phyloP scores from a whole-genome alignment of 148 eudicot species.

The Linanthus parryae region DNA sequence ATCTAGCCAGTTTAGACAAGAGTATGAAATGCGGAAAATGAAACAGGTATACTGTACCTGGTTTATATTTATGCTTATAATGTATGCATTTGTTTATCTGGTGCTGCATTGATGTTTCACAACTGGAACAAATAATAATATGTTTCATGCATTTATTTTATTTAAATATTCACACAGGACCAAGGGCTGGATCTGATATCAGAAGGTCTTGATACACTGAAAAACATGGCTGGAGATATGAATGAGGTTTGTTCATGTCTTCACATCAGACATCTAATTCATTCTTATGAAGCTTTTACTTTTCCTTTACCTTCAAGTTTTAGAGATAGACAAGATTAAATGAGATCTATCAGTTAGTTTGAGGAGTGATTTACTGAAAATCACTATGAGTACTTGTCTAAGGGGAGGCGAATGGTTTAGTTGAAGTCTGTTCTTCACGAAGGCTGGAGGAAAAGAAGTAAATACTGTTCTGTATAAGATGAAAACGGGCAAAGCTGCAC shows the following conservation, averaged over 20 bases:
- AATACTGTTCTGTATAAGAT: too few species aligned
- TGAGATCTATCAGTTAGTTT: too few species aligned
- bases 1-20: conserved; percentile 79
- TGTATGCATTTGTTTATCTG: not conserved
- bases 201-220: conserved; percentile 93
- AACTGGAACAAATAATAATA: not conserved
- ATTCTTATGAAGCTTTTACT: too few species aligned
- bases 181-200: conserved; percentile 92
- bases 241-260: conserved; percentile 92
- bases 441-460: too few species aligned
- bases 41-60: conserved; percentile 55
- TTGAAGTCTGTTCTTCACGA: too few species aligned
- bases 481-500: too few species aligned
- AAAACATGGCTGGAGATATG: conserved; percentile 95
- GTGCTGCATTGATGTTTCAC: conserved; percentile 2
- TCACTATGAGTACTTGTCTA: too few species aligned
- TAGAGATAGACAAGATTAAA: too few species aligned
- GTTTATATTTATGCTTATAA: not conserved
- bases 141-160: not conserved
- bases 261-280: too few species aligned
- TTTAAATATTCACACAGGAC: conserved; percentile 43
- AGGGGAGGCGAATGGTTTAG: too few species aligned
- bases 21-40: conserved; percentile 94
- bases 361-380: too few species aligned
- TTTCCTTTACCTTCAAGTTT: too few species aligned